Evolutionary conservation across 495 filamentous ascomycete genomes (phyloP), one percentile per base, ranked within the genome.

Genomic region (Xylaria castorea): DNA sequence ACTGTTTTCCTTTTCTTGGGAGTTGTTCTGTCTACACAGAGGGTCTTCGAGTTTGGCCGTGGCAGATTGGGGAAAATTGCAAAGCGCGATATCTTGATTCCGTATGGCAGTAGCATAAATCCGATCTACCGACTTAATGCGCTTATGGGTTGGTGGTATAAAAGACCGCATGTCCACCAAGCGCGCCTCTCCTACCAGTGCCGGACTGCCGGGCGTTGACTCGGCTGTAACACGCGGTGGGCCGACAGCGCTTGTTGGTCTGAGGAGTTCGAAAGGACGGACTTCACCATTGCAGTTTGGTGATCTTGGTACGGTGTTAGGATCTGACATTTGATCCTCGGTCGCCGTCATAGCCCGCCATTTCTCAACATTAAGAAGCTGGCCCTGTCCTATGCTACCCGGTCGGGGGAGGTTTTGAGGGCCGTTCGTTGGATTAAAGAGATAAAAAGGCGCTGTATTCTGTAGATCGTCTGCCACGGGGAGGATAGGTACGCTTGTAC

Each of bases 401-500:
- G 16, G 40, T 16, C 27, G 14, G 9, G 27, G 42, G 8, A 22
- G 16, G 9, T 48, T 48, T 18, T 51, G 22, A 14, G 63, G 44
- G 65, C 66, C 70, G 66, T 73, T 65, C 5, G 53, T 60, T 27
- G 76, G 76, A 16, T 74, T 78, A 40, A 77, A 79, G 30, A 80
- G 66, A 42, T 79, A 80, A 57, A 81, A 78, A 20, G 78, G 78
- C 38, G 73, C 32, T 30, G 71, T 50, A 44, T 76, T 75, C 30
- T 81, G 76, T 34, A 80, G 70, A 32, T 78, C 70, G 55, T 79
- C 78, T 12, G 70, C 53, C 53, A 73, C 65, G 22, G 77, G 77
- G 62, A 80, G 76, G 5, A 68, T 44, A 20, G 82, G 81, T 46
- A 81, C 71, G 66, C 82, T 84, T 5, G 75, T 68, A 48, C 83